Conservation (phyloP, 2,329 filamentous ascomycete genomes). For the Diaporthe citri region DNA sequence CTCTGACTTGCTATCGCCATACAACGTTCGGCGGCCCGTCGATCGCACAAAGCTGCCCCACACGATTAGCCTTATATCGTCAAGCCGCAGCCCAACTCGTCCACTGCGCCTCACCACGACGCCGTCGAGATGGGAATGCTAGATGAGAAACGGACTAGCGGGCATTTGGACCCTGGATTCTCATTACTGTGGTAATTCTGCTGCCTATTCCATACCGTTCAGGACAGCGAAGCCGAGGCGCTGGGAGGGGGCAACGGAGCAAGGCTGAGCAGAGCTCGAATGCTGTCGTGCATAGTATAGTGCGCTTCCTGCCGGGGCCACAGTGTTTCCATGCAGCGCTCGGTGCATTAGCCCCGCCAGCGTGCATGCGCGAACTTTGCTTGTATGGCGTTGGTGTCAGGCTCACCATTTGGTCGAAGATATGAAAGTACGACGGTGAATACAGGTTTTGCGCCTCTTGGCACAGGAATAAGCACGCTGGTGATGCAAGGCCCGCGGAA, state of each 20-base stretch:
- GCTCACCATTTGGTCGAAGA: constrained; percentile 21
- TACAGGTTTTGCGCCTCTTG: constrained; percentile 20
- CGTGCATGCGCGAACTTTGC: neutral
- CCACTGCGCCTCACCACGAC: constrained; percentile 16
- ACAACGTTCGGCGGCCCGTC: neutral
- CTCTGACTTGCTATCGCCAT: neutral
- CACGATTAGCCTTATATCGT: neutral
- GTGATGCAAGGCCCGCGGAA: neutral
- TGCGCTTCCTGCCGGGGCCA: too few relatives aligned
- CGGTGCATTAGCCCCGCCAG: constrained; percentile 17
- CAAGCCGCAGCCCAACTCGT: neutral
- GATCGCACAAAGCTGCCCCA: constrained; percentile 20
- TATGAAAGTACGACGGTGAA: constrained; percentile 6
- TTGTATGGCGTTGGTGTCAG: constrained; percentile 8
- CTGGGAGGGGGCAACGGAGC: neutral
- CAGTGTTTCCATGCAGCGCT: constrained; percentile 21
- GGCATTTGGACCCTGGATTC: neutral
- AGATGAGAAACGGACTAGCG: neutral
- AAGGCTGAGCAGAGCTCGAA: constrained; percentile 19
- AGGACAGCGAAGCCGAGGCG: neutral
- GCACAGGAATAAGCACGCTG: constrained; percentile 10
- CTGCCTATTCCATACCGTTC: neutral
- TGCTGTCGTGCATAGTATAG: too few relatives aligned
- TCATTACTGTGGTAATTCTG: constrained; percentile 7
- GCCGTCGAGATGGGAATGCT: neutral